These are phyloP conservation scores for Cynanchum wilfordii DNA, from an alignment of 257 asterid genomes.

Conservation along the genomic window DNA sequence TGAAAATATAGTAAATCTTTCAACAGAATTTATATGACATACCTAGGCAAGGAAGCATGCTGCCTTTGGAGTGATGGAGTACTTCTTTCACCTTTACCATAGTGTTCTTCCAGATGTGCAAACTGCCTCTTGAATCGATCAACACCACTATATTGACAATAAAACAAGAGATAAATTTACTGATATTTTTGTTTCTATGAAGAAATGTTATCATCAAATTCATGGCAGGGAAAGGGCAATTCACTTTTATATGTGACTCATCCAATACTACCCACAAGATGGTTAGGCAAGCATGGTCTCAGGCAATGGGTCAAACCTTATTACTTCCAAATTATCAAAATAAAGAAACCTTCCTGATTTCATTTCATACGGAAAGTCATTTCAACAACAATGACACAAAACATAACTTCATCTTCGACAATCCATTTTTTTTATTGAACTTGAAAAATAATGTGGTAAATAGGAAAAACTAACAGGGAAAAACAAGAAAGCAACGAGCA, in stretches of 20 bases:
- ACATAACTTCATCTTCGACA: background rate
- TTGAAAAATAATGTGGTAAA: background rate
- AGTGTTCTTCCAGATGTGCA: conserved; percentile 91
- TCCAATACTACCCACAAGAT: background rate
- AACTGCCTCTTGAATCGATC: conserved; percentile 94
- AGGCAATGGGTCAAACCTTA: background rate
- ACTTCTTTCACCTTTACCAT: conserved; percentile 79
- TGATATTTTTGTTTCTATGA: background rate
- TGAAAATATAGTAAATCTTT: background rate
- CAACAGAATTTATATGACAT: conserved; percentile 12
- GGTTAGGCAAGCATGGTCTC: background rate
- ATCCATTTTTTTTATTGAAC: background rate
- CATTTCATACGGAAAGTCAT: background rate
- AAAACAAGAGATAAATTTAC: background rate
- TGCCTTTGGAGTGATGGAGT: conserved; percentile 63
- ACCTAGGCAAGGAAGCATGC: conserved; percentile 93
- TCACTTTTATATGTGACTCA: background rate
- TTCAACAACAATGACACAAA: background rate
- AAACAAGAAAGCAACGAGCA: background rate
- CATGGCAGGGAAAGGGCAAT: background rate
- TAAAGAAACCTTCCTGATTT: background rate
- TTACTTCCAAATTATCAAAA: background rate
- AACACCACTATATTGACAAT: conserved; percentile 58
- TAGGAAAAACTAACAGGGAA: background rate
- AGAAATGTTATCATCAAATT: background rate